Evolutionary conservation across 2,329 filamentous ascomycete species (phyloP), one percentile per base, ranked within the genome.

Genomic region (Esteya vermicola): DNA sequence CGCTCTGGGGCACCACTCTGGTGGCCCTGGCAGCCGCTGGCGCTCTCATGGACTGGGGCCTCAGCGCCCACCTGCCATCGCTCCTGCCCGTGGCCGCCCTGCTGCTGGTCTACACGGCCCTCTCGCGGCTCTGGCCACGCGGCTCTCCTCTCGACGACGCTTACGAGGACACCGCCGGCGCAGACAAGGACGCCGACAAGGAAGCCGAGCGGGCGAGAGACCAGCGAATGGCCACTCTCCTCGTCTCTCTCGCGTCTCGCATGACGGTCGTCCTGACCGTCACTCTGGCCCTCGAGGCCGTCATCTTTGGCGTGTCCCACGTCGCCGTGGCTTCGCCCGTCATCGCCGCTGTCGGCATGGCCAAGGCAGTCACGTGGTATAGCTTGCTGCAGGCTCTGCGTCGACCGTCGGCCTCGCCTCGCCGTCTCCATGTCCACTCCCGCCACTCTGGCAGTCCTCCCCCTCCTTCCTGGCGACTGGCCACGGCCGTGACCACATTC

Each of bases 391-490:
- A 22, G n/a, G 35, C n/a, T 27, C 12, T 9, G 4, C 16, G 19
- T 28, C 16, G 28, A 5, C n/a, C 18, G n/a, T 31, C 18, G 12
- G 28, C n/a, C 4, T 31, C 4, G 28, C n/a, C 28, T 16, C 10
- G 20, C 23, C 25, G 34, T 26, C 38, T 27, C 34, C 22, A 7
- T 20, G 33, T 10, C n/a, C 18, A 10, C 32, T n/a, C n/a, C n/a
- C n/a, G n/a, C n/a, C n/a, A n/a, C n/a, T n/a, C n/a, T n/a, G n/a
- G n/a, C n/a, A n/a, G n/a, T n/a, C n/a, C n/a, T n/a, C n/a, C n/a
- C n/a, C n/a, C n/a, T n/a, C n/a, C n/a, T n/a, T n/a, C 41, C 9
- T 43, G 41, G 38, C 41, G 28, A n/a, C 19, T 38, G 14, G 38
- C 38, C 12, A 16, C 35, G n/a, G 18, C 34, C 20, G 33, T 41